Evolutionary conservation across 805 yeast genomes (phyloP).

Genomic region (Nakazawaea ernobii): DNA sequence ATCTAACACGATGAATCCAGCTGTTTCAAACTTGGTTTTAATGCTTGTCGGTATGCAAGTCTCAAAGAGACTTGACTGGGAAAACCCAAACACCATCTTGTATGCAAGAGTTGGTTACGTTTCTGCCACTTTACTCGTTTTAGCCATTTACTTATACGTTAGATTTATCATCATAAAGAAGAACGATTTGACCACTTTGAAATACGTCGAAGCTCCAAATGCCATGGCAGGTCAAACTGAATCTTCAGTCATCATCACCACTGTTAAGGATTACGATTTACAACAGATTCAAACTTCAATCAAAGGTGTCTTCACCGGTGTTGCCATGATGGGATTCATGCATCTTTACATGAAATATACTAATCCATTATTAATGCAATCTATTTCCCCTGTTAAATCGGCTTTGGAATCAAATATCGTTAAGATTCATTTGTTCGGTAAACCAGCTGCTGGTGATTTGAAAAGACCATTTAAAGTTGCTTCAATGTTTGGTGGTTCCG

Average conservation of each 20-base stretch:
- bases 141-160: slow-evolving; percentile 62
- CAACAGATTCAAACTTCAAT: slow-evolving; percentile 75
- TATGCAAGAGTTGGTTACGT: slow-evolving; percentile 73
- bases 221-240: slow-evolving; percentile 73
- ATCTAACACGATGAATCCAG: too few species aligned
- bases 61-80: slow-evolving; percentile 82
- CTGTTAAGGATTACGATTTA: slow-evolving; percentile 92
- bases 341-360: slow-evolving; percentile 96
- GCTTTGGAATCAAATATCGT: slow-evolving; percentile 88
- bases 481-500: slow-evolving; percentile 62
- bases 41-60: slow-evolving; percentile 97
- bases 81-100: slow-evolving; percentile 67
- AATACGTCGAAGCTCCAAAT: slow-evolving; percentile 82
- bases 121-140: slow-evolving; percentile 58
- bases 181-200: slow-evolving; percentile 88
- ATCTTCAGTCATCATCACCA: slow-evolving; percentile 75
- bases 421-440: slow-evolving; percentile 81
- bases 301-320: slow-evolving; percentile 78
- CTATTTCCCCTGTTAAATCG: slow-evolving; percentile 82
- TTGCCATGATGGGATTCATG: slow-evolving; percentile 98
- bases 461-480: slow-evolving; percentile 96
- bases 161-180: slow-evolving; percentile 56
- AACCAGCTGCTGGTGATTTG: slow-evolving; percentile 80
- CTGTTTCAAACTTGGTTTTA: slow-evolving; percentile 75
- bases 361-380: slow-evolving; percentile 94